Conservation (phyloP, 495 filamentous ascomycete genomes). For the Aspergillus incahuasiensis region DNA sequence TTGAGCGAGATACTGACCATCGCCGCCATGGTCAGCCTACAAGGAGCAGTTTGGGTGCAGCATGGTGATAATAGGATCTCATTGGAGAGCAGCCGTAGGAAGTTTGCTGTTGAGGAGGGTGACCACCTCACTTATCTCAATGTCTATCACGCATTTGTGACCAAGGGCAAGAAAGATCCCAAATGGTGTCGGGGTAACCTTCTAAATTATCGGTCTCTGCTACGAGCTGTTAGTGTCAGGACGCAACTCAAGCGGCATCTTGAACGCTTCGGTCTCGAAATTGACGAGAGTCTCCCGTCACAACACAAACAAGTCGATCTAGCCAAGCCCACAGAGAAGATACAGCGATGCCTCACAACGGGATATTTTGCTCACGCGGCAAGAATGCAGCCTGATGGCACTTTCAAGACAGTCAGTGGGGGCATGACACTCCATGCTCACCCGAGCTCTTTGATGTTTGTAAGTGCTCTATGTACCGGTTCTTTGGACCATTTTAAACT, state of each 20-base stretch:
- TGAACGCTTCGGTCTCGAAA: slow-evolving; percentile 73
- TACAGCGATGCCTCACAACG: slow-evolving; percentile 80
- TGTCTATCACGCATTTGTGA: slow-evolving; percentile 86
- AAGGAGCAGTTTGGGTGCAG: slow-evolving; percentile 76
- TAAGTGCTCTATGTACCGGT: slow-evolving; percentile 41
- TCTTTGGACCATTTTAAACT: slow-evolving; percentile 8
- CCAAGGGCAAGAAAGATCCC: slow-evolving; percentile 75
- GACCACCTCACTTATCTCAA: slow-evolving; percentile 95
- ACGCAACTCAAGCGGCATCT: slow-evolving; percentile 82
- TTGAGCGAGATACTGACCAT: slow-evolving; percentile 84
- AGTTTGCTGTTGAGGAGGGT: slow-evolving; percentile 90
- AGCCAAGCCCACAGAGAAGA: slow-evolving; percentile 59
- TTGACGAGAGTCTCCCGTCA: slow-evolving; percentile 54
- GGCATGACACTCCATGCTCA: slow-evolving; percentile 75
- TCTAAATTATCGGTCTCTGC: slow-evolving; percentile 80
- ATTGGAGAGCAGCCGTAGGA: slow-evolving; percentile 66
- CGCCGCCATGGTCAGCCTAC: slow-evolving; percentile 89
- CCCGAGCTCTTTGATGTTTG: slow-evolving; percentile 91
- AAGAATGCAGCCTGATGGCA: slow-evolving; percentile 92
- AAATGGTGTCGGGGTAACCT: slow-evolving; percentile 84
- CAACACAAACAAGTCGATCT: slow-evolving; percentile 24
- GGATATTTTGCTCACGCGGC: slow-evolving; percentile 96
- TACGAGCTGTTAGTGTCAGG: slow-evolving; percentile 78
- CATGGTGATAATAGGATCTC: slow-evolving; percentile 70
- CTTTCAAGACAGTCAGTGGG: slow-evolving; percentile 76